Percentiles rank a stretch among this genome's conserved stretches.
Conservation (phyloP, 2,329 filamentous ascomycete genomes). For the Diaporthe citriasiana region DNA sequence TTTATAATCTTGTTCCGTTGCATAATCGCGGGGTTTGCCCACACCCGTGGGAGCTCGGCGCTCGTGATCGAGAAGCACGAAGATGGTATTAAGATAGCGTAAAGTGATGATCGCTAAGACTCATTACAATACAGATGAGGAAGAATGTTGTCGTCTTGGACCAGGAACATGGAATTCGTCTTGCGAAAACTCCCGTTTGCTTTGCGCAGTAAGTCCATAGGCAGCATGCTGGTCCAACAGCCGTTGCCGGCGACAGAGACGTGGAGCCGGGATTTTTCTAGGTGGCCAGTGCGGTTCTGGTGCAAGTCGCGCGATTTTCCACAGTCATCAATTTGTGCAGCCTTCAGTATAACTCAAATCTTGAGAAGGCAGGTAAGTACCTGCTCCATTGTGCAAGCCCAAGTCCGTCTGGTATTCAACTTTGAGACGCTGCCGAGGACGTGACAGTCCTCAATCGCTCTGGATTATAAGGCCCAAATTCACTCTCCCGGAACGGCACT, state of each 20-base stretch:
- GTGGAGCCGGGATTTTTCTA: not conserved
- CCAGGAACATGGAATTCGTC: not conserved
- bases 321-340: not conserved
- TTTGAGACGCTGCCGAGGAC: not conserved
- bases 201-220: not conserved
- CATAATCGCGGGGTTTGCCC: not conserved
- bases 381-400: not conserved
- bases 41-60: not conserved
- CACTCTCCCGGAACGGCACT: not conserved
- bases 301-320: not conserved
- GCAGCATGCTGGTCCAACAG: not conserved
- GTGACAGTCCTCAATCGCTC: not conserved
- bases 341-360: not conserved
- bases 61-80: not conserved
- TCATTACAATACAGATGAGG: too few species aligned
- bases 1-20: not conserved
- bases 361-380: not conserved
- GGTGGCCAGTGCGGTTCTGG: conserved; percentile 20
- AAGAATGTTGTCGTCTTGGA: too few species aligned
- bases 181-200: not conserved
- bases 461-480: not conserved
- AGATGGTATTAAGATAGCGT: not conserved
- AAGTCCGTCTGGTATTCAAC: not conserved
- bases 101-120: not conserved
- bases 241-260: not conserved